These are phyloP conservation scores for Periconia sp. DNA, from an alignment of 2,329 filamentous ascomycete genomes.

Conservation along the genomic window DNA sequence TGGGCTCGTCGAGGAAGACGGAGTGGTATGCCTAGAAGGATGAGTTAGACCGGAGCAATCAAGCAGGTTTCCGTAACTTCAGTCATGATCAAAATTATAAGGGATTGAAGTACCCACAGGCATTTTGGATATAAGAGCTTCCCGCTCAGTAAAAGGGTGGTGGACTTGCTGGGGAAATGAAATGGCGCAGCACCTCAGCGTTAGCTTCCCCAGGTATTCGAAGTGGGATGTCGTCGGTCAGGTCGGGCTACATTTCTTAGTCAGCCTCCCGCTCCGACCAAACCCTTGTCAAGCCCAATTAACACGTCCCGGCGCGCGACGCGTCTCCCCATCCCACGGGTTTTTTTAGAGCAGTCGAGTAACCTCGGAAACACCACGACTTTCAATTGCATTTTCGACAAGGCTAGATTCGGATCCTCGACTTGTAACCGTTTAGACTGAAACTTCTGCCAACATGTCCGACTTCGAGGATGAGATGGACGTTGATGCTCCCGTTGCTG, in stretches of 20 bases:
- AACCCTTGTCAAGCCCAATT: conserved; percentile 23
- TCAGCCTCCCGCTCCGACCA: conserved; percentile 6
- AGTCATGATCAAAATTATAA: background rate
- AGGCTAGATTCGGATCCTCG: background rate
- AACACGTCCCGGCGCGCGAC: conserved; percentile 36
- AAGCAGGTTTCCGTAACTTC: background rate
- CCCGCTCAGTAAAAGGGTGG: conserved; percentile 10
- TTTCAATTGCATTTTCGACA: background rate
- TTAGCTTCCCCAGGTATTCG: conserved; percentile 14
- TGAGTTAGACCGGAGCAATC: conserved; percentile 13
- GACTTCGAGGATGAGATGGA: conserved; percentile 69
- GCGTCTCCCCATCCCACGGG: conserved; percentile 9
- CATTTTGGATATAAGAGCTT: conserved; percentile 43
- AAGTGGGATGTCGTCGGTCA: conserved; percentile 27
- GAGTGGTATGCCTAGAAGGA: conserved; percentile 87
- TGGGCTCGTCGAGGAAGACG: conserved; percentile 84
- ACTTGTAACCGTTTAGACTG: background rate
- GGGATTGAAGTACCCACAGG: conserved; percentile 42
- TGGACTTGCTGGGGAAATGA: conserved; percentile 24
- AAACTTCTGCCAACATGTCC: conserved; percentile 45
- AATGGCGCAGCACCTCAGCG: conserved; percentile 28
- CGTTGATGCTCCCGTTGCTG: conserved; percentile 59
- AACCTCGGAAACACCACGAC: background rate
- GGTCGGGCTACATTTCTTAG: conserved; percentile 2
- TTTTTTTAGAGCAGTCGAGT: background rate